Evolutionary conservation across 345 rosid genomes (phyloP), one percentile per base, ranked within the genome.

Genomic region (Durio zibethinus): DNA sequence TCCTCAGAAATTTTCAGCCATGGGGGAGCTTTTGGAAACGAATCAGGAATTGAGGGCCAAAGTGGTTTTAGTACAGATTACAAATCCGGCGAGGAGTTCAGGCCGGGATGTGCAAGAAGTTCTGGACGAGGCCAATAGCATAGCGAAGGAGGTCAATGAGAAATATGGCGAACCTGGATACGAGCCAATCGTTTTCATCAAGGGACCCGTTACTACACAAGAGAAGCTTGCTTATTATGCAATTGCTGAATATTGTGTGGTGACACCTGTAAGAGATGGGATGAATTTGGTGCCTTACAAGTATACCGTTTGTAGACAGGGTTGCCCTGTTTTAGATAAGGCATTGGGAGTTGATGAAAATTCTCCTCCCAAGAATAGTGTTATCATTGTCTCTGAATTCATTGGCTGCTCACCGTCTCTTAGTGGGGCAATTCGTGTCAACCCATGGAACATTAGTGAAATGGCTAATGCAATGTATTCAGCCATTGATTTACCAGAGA

Each of bases 341-440:
- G 92, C 90, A 5, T 74, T 93, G 75, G 89, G 91, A 66, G 79
- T 83, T 38, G 80, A 83, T 56, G 82, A 73, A 74, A 69, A 74
- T 18, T 48, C 73, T 1, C 20, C 74, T 61, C 80, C 79, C 8
- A 89, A 83, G 86, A 82, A 83, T 68, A 93, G 98, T 78, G 89
- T 88, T 35, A 82, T 91, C 33, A 86, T 93, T 73, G 92, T 93
- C 21, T 93, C 98, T 5, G 98, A 93, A 80, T 93, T 93, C 87
- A 89, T 90, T 0, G 98, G 98, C 4, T 93, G 98, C 79, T 91
- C 98, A 0, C 98, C 98, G 1, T 93, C 98, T 66, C 87, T 93
- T 31, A 93, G 98, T 36, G 98, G 98, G 0, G 97, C 98, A 0
- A 88, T 88, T 47, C 89, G 98, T 3, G 97, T 93, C 21, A 93